These are phyloP conservation scores for Starmerella apicola DNA, from an alignment of 805 yeast species.

Conservation along the genomic window DNA sequence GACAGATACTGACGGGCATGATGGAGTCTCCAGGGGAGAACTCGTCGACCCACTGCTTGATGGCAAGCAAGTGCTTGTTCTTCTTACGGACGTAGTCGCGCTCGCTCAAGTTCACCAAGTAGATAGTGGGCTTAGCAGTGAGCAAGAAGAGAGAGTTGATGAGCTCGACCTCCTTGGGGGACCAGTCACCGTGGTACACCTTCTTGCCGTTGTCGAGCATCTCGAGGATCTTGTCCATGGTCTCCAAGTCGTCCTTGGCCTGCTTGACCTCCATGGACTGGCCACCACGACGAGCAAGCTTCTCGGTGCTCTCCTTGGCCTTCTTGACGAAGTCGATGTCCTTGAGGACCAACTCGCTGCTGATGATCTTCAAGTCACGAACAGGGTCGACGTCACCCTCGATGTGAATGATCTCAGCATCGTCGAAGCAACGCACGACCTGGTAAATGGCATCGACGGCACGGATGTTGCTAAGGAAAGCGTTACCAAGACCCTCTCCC, in stretches of 20 bases:
- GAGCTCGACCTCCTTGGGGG: conserved; percentile 77
- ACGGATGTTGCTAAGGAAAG: conserved; percentile 89
- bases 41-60: conserved; percentile 82
- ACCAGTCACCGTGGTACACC: conserved; percentile 79
- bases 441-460: conserved; percentile 97
- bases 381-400: conserved; percentile 94
- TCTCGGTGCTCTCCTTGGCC: conserved; percentile 64
- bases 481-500: conserved; percentile 97
- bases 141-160: conserved; percentile 77
- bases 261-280: conserved; percentile 80
- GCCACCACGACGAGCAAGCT: conserved; percentile 75
- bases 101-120: conserved; percentile 81
- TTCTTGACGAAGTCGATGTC: conserved; percentile 91
- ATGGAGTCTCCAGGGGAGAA: conserved; percentile 82
- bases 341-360: conserved; percentile 84
- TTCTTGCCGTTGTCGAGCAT: conserved; percentile 75
- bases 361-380: conserved; percentile 85
- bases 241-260: conserved; percentile 71
- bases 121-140: conserved; percentile 92
- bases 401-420: conserved; percentile 93
- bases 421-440: conserved; percentile 95
- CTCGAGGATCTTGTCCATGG: conserved; percentile 61
- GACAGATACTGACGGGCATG: conserved; percentile 83
- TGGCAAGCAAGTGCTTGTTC: conserved; percentile 71
- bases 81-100: conserved; percentile 75